Evolutionary conservation across 2,329 filamentous ascomycete genomes (phyloP).

Genomic region (Aspergillus chevalieri): DNA sequence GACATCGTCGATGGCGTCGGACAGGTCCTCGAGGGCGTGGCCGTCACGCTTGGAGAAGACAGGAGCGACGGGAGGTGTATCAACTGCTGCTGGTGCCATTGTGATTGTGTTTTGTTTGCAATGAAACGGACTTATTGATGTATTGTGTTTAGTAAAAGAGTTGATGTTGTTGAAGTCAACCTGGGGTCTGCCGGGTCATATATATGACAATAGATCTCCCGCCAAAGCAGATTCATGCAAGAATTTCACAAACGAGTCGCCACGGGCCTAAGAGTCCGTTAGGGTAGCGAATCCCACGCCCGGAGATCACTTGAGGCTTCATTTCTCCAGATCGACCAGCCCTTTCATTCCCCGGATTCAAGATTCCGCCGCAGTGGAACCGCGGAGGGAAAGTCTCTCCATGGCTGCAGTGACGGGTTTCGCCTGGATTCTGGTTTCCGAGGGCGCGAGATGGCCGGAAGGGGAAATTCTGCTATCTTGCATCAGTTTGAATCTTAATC

Average conservation of each 20-base stretch:
- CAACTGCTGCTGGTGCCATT: constrained; percentile 28
- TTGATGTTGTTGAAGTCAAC: background rate
- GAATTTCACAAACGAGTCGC: background rate
- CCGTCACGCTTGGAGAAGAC: constrained; percentile 45
- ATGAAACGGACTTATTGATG: background rate
- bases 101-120: constrained; percentile 4
- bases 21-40: constrained; percentile 52
- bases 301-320: background rate
- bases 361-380: constrained; percentile 21
- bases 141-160: background rate
- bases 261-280: background rate
- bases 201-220: constrained; percentile 1
- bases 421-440: constrained; percentile 22
- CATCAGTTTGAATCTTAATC: background rate
- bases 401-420: constrained; percentile 1
- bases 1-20: constrained; percentile 55
- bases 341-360: constrained; percentile 23
- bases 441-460: background rate
- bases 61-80: constrained; percentile 13
- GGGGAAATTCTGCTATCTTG: background rate
- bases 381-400: background rate
- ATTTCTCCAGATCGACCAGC: constrained; percentile 6
- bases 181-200: background rate
- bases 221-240: background rate
- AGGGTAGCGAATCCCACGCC: background rate